Evolutionary conservation across 306 rosid species (phyloP), one percentile per base, ranked within the genome.

Genomic region (Arachis hypogaea): DNA sequence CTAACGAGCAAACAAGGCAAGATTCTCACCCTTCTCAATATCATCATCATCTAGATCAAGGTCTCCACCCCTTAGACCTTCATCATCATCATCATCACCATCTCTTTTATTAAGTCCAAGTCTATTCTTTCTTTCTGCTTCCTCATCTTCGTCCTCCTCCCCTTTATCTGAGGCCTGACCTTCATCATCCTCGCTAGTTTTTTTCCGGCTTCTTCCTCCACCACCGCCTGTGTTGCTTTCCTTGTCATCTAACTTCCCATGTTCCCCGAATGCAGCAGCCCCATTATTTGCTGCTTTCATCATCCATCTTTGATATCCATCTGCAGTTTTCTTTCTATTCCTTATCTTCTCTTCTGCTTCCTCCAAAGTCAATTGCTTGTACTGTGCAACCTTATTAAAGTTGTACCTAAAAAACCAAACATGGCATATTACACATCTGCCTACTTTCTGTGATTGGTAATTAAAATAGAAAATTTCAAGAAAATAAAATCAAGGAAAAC

Each of bases 301-400:
- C 97, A 94, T 94, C 99, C 99, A 94, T 73, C 97, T 88, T 83
- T 94, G 88, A 84, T 94, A 94, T 56, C 99, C 99, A 85, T 94
- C 99, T 51, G 97, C 97, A 61, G 97, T 94, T 81, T 92, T 94
- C 86, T 89, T 94, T 80, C 96, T 81, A 78, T 89, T 94, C 76
- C 79, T 89, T 94, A 94, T 94, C 76, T 94, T 94, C 87, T 94
- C 99, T 78, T 94, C 99, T 7, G 99, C 99, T 88, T 94, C 99
- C 83, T 90, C 97, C 82, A 93, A 82, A 7, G 98, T 93, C 81
- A 90, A 86, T 71, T 93, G 98, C 78, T 89, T 94, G 78, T 94
- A 94, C 70, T 94, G 99, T 9, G 95, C 93, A 71, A 94, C 93
- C 87, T 94, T 94, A 80, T 92, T 94, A 67, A 94, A 94, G 80